These are phyloP conservation scores for Lasiodiplodia sp. DNA, from an alignment of 2,329 filamentous ascomycete species.

Conservation along the genomic window DNA sequence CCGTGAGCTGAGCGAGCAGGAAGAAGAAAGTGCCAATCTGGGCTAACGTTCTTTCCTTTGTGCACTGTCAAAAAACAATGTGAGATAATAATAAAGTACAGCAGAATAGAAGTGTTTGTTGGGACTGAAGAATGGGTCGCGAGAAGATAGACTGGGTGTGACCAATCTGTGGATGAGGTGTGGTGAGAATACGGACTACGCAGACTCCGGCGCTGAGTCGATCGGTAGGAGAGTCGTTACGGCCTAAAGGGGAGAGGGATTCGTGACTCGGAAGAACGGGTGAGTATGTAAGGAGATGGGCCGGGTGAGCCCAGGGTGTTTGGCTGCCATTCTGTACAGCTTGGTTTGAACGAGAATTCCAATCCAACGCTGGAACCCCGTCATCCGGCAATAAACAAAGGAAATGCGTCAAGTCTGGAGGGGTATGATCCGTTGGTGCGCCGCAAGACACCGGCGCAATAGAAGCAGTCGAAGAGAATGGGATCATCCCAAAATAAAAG, in stretches of 20 bases:
- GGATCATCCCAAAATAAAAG: slow-evolving; percentile 31
- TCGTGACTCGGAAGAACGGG: slow-evolving; percentile 8
- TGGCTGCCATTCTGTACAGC: slow-evolving; percentile 28
- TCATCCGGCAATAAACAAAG: slow-evolving; percentile 24
- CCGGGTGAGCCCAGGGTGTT: slow-evolving; percentile 10
- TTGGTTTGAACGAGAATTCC: neutral
- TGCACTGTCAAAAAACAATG: slow-evolving; percentile 16
- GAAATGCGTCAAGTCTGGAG: slow-evolving; percentile 25
- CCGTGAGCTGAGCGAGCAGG: slow-evolving; percentile 9
- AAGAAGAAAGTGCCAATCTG: slow-evolving; percentile 18
- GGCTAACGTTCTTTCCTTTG: slow-evolving; percentile 3
- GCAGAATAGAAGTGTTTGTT: slow-evolving; percentile 21
- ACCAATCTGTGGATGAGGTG: slow-evolving; percentile 20
- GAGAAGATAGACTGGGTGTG: neutral
- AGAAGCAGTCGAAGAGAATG: slow-evolving; percentile 20
- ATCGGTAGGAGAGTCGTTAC: slow-evolving; percentile 26
- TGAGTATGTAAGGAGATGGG: slow-evolving; percentile 23
- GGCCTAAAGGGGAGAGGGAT: slow-evolving; percentile 13
- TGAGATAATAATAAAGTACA: slow-evolving; percentile 26
- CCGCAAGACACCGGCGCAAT: slow-evolving; percentile 29
- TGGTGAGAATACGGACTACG: slow-evolving; percentile 18
- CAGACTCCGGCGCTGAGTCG: slow-evolving; percentile 25
- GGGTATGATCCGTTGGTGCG: slow-evolving; percentile 28
- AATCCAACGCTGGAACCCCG: neutral
- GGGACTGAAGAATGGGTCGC: slow-evolving; percentile 18